Evolutionary conservation across 1,139 yeast species (phyloP).

Genomic region (Taphrina populina): DNA sequence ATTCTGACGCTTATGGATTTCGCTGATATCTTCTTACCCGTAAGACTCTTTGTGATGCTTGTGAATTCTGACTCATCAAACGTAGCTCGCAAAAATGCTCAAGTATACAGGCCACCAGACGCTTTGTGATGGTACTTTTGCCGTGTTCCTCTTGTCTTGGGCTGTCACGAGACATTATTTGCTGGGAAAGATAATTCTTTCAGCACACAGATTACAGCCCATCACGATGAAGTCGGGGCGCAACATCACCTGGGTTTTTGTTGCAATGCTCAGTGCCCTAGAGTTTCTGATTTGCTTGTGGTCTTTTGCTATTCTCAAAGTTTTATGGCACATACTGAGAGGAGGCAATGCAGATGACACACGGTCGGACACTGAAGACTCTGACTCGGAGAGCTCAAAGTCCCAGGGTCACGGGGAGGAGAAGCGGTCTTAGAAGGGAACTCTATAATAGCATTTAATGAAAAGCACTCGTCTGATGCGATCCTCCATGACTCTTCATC

Average conservation of each 20-base stretch:
- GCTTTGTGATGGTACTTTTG: conserved; percentile 68
- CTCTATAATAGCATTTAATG: too few relatives aligned
- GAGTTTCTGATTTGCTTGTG: conserved; percentile 69
- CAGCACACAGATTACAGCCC: conserved; percentile 39
- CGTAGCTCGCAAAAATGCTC: conserved; percentile 63
- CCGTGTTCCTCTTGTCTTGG: conserved; percentile 69
- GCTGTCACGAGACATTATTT: conserved; percentile 68
- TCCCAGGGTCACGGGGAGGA: too few relatives aligned
- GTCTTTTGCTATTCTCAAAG: conserved; percentile 71
- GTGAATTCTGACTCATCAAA: neutral
- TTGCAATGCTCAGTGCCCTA: conserved; percentile 60
- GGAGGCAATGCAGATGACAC: conserved; percentile 81
- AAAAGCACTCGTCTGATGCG: too few relatives aligned
- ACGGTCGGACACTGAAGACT: conserved; percentile 73
- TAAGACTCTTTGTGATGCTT: neutral
- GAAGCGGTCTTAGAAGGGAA: too few relatives aligned
- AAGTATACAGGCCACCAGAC: conserved; percentile 64
- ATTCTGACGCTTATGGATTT: conserved; percentile 79
- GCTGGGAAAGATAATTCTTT: conserved; percentile 64
- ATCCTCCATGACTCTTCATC: too few relatives aligned
- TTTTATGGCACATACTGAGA: conserved; percentile 64
- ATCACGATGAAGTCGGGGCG: conserved; percentile 40
- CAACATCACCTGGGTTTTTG: conserved; percentile 47
- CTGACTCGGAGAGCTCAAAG: too few relatives aligned
- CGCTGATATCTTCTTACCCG: conserved; percentile 67